These are phyloP conservation scores for Prunus persica DNA, from an alignment of 306 rosid genomes.

Conservation along the genomic window DNA sequence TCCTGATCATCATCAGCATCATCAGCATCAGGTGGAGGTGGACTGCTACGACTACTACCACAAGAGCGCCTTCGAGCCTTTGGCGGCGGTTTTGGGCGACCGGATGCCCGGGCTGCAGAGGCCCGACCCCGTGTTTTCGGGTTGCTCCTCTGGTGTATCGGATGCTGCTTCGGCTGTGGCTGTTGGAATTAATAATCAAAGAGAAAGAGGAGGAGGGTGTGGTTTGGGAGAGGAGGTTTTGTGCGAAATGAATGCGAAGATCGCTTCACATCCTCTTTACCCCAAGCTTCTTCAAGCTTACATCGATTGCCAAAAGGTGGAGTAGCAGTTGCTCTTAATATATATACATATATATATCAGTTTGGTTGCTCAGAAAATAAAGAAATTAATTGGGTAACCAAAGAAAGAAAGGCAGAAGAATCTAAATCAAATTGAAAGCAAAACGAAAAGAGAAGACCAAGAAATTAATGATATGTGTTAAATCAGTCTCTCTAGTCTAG, in stretches of 20 bases:
- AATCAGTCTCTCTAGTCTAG: too few relatives aligned
- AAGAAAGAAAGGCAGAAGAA: not conserved
- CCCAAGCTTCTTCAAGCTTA: slow-evolving; percentile 61
- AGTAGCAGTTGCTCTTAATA: not conserved
- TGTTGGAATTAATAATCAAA: slow-evolving; percentile 10
- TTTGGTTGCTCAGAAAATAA: slow-evolving; percentile 22
- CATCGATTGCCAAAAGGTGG: slow-evolving; percentile 77
- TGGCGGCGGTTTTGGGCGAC: not conserved
- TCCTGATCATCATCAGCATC: not conserved
- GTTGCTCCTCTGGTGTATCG: slow-evolving; percentile 24
- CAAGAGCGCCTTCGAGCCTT: slow-evolving; percentile 1
- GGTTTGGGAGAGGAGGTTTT: slow-evolving; percentile 30
- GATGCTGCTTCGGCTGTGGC: slow-evolving; percentile 31
- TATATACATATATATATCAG: not conserved
- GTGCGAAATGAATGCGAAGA: slow-evolving; percentile 36
- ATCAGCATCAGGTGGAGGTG: not conserved
- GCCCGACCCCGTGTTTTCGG: slow-evolving; percentile 28
- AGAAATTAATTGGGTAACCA: not conserved
- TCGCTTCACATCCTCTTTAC: slow-evolving; percentile 76
- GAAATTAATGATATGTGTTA: too few relatives aligned
- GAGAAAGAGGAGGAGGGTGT: slow-evolving; percentile 9
- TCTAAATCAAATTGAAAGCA: too few relatives aligned
- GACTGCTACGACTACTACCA: not conserved
- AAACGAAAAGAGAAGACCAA: not conserved
- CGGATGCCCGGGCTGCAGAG: slow-evolving; percentile 20